phyloP scores from a whole-genome alignment of 768 basidiomycete genomes.

The Xerocomus spinulosus region DNA sequence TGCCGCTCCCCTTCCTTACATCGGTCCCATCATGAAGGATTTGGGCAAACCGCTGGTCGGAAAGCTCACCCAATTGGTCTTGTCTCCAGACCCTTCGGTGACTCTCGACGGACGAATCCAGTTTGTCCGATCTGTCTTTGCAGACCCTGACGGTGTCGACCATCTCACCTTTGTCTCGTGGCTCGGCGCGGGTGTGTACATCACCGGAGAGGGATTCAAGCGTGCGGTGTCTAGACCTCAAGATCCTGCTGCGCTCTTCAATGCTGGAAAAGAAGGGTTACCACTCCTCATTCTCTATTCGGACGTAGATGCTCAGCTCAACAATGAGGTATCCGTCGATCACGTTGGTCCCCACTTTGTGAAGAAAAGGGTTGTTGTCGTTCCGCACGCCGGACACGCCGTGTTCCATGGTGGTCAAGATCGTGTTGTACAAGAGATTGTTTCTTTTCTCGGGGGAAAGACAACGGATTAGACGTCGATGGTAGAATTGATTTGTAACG shows the following conservation, averaged over 20 bases:
- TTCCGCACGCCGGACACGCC: constrained; percentile 1
- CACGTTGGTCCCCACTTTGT: neutral
- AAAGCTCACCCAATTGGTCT: neutral
- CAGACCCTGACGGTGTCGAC: constrained; percentile 4
- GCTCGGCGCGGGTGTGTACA: neutral
- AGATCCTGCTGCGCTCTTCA: neutral
- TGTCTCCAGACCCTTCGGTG: neutral
- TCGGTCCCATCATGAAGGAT: constrained; percentile 3
- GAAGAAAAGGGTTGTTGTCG: neutral
- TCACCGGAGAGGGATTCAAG: neutral
- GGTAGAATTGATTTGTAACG: neutral
- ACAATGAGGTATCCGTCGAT: neutral
- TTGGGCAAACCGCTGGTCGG: constrained; percentile 1
- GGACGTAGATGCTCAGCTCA: constrained; percentile 1
- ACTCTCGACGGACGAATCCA: constrained; percentile 3
- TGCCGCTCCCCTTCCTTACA: constrained; percentile 6
- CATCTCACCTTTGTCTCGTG: constrained; percentile 4
- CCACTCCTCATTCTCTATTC: neutral
- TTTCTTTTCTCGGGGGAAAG: constrained; percentile 1
- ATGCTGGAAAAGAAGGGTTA: neutral
- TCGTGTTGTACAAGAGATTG: constrained; percentile 2
- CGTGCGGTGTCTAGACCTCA: neutral
- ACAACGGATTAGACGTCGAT: neutral
- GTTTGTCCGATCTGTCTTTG: constrained; percentile 3
- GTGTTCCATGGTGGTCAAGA: constrained; percentile 1